These are phyloP conservation scores for Paramyrothecium roridum DNA, from an alignment of 2,329 filamentous ascomycete species.

Conservation along the genomic window DNA sequence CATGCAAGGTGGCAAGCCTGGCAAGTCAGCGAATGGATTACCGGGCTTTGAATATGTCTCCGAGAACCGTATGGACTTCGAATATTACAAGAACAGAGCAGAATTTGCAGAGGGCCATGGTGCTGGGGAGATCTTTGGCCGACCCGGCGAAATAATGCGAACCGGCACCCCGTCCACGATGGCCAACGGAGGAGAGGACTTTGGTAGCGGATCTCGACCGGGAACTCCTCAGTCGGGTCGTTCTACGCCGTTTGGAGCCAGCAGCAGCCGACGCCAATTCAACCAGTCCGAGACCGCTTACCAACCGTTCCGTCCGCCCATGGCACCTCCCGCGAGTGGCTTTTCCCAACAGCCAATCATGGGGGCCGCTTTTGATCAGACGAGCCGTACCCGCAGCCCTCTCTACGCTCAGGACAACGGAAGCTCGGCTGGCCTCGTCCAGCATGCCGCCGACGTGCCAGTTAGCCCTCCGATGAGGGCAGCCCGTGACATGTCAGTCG, in stretches of 20 bases:
- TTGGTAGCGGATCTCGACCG: slow-evolving; percentile 37
- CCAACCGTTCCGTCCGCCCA: slow-evolving; percentile 18
- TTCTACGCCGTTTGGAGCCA: slow-evolving; percentile 29
- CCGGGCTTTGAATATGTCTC: slow-evolving; percentile 88
- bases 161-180: slow-evolving; percentile 59
- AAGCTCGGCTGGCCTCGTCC: slow-evolving; percentile 50
- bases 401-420: slow-evolving; percentile 50
- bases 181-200: slow-evolving; percentile 37
- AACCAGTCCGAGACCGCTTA: slow-evolving; percentile 25
- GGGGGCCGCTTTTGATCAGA: slow-evolving; percentile 15
- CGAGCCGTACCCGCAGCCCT: slow-evolving; percentile 38
- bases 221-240: slow-evolving; percentile 40
- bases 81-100: slow-evolving; percentile 84
- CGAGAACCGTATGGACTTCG: slow-evolving; percentile 82
- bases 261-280: slow-evolving; percentile 20
- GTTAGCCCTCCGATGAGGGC: slow-evolving; percentile 22
- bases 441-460: slow-evolving; percentile 50
- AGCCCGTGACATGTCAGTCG: neutral
- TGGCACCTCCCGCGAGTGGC: slow-evolving; percentile 7
- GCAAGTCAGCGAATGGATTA: slow-evolving; percentile 40
- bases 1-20: slow-evolving; percentile 61
- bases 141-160: slow-evolving; percentile 54
- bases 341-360: slow-evolving; percentile 19
- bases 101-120: slow-evolving; percentile 87
- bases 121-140: slow-evolving; percentile 68